Percentiles rank a stretch among this genome's conserved stretches.
phyloP scores from a whole-genome alignment of 352 stramenopile species.

The Globisporangium middletonii region DNA sequence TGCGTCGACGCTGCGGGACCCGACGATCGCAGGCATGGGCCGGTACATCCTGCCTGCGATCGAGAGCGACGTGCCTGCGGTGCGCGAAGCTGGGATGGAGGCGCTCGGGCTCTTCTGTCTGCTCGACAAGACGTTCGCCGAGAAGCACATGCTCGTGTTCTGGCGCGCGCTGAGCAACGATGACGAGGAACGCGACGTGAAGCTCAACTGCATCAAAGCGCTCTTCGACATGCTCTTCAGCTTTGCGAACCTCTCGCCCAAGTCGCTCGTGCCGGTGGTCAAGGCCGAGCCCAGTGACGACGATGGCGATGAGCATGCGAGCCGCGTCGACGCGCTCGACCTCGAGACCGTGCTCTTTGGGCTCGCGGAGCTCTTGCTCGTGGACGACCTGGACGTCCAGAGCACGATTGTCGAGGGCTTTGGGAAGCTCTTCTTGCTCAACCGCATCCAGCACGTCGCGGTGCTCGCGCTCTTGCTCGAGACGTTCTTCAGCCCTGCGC shows the following conservation, averaged over 20 bases:
- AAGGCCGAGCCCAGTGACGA: constrained; percentile 20
- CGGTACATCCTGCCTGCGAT: constrained; percentile 75
- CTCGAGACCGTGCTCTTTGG: constrained; percentile 57
- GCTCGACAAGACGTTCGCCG: constrained; percentile 61
- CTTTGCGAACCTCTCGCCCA: constrained; percentile 48
- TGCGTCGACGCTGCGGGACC: constrained; percentile 57
- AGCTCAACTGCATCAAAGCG: constrained; percentile 67
- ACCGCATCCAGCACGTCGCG: constrained; percentile 54
- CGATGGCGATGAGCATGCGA: constrained; percentile 14
- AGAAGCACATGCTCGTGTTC: constrained; percentile 70
- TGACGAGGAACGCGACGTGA: constrained; percentile 71
- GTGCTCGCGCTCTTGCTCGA: constrained; percentile 64
- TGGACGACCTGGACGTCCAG: constrained; percentile 66
- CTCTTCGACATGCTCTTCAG: constrained; percentile 68
- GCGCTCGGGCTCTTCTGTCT: constrained; percentile 67
- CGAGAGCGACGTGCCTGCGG: constrained; percentile 64
- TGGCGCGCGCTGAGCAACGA: constrained; percentile 74
- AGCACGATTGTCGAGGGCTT: constrained; percentile 75
- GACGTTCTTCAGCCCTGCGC: constrained; percentile 59
- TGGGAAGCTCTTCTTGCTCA: constrained; percentile 66
- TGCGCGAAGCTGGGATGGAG: constrained; percentile 68
- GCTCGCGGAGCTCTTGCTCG: constrained; percentile 39
- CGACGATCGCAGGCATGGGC: constrained; percentile 55
- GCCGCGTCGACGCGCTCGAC: constrained; percentile 29
- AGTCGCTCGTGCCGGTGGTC: constrained; percentile 33